Base-by-base conservation (phyloP, 2,329 filamentous ascomycete genomes). In the Fusarium pseudograminearum region DNA sequence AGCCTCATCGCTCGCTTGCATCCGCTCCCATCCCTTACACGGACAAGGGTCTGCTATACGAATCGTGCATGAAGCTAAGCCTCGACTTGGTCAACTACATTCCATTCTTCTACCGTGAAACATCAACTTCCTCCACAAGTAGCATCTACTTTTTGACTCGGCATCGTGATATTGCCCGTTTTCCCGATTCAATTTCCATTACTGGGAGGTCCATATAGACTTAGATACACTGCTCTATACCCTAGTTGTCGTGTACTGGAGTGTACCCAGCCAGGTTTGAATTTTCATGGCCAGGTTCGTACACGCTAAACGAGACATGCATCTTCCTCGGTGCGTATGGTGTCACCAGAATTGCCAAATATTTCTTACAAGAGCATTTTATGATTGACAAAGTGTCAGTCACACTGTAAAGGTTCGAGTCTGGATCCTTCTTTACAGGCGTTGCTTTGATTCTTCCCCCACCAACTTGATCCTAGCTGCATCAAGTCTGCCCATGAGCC, bases 61-160 rank as follows among this genome's bases (percentile, higher is more conserved):
- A 74, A 74, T 69, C 63, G 52, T 74, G 72, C 72, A 74, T 69
- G 68, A 69, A 65, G 70, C 72, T 74, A 74, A 65, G 60, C 72
- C 65, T 45, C 61, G 54, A 58, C 42, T 58, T 46, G 22, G 22
- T 53, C 54, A 60, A 69, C 65, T 47, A 65, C 65, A 56, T 22
- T 41, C 45, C 28, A 65, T 45, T 10, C 40, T 14, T 42, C 24
- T 24, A 22, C 38, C 33, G 54, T 46, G 52, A 61, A 47, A 52
- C 57, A 56, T 63, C 51, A 67, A 68, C 46, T 33, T 53, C 55
- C 42, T 62, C 26, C 33, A 31, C 40, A 22, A 52, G 28, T 24
- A 22, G 33, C 40, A 33, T 38, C 42, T 54, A 34, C 18, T 31
- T 40, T 36, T 31, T 34, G 36, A 34, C 41, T 70, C 62, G 62